Evolutionary conservation across 805 yeast species (phyloP).

Genomic region (Candida pini): DNA sequence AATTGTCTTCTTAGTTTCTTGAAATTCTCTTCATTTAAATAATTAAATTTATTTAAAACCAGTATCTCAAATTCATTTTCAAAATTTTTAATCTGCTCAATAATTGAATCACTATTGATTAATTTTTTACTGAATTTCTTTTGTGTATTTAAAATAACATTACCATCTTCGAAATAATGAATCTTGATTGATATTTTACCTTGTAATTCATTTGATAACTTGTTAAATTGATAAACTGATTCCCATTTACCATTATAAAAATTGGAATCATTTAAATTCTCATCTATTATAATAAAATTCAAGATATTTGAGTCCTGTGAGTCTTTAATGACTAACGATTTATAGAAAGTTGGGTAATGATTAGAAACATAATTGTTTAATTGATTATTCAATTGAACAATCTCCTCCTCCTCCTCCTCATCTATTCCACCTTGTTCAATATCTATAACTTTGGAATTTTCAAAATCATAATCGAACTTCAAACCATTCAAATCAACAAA

Average conservation of each 20-base stretch:
- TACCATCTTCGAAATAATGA: constrained; percentile 95
- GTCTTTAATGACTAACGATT: constrained; percentile 39
- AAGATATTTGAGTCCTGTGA: constrained; percentile 28
- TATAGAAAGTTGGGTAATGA: constrained; percentile 58
- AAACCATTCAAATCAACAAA: constrained; percentile 47
- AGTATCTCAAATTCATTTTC: constrained; percentile 59
- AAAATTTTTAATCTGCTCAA: constrained; percentile 43
- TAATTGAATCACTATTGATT: constrained; percentile 20
- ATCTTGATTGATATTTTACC: constrained; percentile 67
- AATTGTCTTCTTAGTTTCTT: constrained; percentile 83
- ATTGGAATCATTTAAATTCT: constrained; percentile 66
- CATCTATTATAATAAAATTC: constrained; percentile 58
- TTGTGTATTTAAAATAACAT: constrained; percentile 65
- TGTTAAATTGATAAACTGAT: constrained; percentile 50
- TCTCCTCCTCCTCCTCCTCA: constrained; percentile 13
- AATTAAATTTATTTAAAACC: constrained; percentile 57
- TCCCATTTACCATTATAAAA: constrained; percentile 90
- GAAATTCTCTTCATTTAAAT: constrained; percentile 74
- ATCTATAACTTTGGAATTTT: constrained; percentile 43
- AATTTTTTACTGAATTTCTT: constrained; percentile 29
- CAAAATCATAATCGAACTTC: constrained; percentile 56
- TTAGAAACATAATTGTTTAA: constrained; percentile 50
- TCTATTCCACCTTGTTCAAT: constrained; percentile 33
- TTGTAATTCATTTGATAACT: constrained; percentile 26
- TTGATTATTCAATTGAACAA: constrained; percentile 14